These are phyloP conservation scores for Yamadazyma phyllophila DNA, from an alignment of 805 yeast genomes.

Conservation along the genomic window DNA sequence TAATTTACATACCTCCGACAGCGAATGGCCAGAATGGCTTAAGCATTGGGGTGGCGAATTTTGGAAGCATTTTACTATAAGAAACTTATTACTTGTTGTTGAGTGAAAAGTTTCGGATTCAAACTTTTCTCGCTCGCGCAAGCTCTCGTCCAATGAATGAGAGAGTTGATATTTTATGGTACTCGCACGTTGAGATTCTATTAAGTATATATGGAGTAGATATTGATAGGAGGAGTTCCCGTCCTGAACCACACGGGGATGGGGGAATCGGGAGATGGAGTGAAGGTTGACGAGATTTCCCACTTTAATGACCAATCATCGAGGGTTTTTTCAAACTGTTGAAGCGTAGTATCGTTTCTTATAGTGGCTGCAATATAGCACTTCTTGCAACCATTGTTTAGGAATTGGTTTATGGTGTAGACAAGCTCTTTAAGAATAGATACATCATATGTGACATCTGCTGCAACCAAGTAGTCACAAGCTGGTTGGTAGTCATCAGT, in stretches of 20 bases:
- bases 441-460: constrained; percentile 86
- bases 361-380: constrained; percentile 71
- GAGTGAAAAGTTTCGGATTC: constrained; percentile 11
- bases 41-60: constrained; percentile 51
- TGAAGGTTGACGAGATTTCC: constrained; percentile 16
- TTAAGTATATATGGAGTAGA: constrained; percentile 1
- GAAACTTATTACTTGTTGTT: constrained; percentile 5
- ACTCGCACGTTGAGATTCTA: not conserved
- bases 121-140: constrained; percentile 8
- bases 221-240: constrained; percentile 3
- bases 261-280: not conserved
- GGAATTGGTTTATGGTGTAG: constrained; percentile 43
- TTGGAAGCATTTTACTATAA: constrained; percentile 30
- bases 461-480: constrained; percentile 62
- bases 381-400: constrained; percentile 23
- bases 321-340: constrained; percentile 30
- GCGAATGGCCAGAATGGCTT: constrained; percentile 89
- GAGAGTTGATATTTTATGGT: constrained; percentile 7
- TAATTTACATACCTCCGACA: constrained; percentile 63
- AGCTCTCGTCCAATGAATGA: constrained; percentile 10
- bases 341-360: constrained; percentile 47
- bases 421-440: constrained; percentile 55
- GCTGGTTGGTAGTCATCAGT: constrained; percentile 31
- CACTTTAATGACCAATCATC: constrained; percentile 18
- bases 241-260: constrained; percentile 5